phyloP scores from a whole-genome alignment of 495 filamentous ascomycete genomes.

The Talaromyces trachyspermus region DNA sequence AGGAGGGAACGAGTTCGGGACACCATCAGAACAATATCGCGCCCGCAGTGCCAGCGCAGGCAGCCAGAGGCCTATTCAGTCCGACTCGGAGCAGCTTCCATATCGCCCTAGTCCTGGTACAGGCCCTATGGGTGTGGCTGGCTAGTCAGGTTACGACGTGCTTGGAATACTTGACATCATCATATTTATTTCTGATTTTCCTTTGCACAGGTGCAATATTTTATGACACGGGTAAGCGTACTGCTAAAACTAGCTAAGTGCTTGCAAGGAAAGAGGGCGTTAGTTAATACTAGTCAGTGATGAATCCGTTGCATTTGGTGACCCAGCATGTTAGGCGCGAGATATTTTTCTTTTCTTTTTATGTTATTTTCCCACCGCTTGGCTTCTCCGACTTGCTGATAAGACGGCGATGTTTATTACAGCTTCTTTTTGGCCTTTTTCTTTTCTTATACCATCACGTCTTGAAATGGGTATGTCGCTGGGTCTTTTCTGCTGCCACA shows the following conservation, averaged over 20 bases:
- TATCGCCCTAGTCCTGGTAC: slow-evolving; percentile 35
- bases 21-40: slow-evolving; percentile 22
- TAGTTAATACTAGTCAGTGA: slow-evolving; percentile 5
- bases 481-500: too few species aligned
- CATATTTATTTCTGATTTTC: slow-evolving; percentile 11
- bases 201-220: slow-evolving; percentile 12
- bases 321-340: slow-evolving; percentile 12
- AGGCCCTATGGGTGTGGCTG: slow-evolving; percentile 40
- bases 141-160: too few species aligned
- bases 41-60: slow-evolving; percentile 36
- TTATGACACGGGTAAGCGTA: slow-evolving; percentile 1
- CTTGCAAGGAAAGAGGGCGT: slow-evolving; percentile 8
- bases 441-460: too few species aligned
- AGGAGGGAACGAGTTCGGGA: slow-evolving; percentile 22
- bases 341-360: slow-evolving; percentile 13
- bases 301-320: slow-evolving; percentile 5
- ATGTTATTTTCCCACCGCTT: neutral
- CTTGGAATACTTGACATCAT: neutral
- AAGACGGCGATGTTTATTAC: too few species aligned
- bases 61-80: slow-evolving; percentile 24
- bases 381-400: too few species aligned
- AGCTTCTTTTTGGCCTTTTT: too few species aligned
- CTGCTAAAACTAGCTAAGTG: neutral
- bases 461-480: too few species aligned
- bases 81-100: slow-evolving; percentile 29